Conservation (phyloP, 2,329 filamentous ascomycete species). For the Arthrocladium fulminans region DNA sequence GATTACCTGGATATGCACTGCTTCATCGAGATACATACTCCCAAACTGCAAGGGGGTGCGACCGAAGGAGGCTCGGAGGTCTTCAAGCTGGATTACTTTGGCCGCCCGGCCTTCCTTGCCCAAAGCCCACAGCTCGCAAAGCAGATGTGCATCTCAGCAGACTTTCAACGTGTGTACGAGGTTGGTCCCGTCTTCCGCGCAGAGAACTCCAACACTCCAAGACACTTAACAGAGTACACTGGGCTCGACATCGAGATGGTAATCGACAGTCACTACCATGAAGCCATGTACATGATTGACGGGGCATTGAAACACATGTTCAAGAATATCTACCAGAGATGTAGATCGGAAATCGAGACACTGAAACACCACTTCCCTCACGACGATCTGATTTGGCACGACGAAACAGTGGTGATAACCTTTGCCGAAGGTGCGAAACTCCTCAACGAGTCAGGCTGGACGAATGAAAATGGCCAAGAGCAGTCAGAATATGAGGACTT, state of each 20-base stretch:
- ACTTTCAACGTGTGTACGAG: slow-evolving; percentile 72
- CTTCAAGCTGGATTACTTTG: slow-evolving; percentile 77
- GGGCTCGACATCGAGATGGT: slow-evolving; percentile 77
- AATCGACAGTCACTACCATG: slow-evolving; percentile 68
- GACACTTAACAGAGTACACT: slow-evolving; percentile 77
- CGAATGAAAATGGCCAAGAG: slow-evolving; percentile 58
- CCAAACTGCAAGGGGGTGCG: slow-evolving; percentile 73
- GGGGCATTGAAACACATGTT: slow-evolving; percentile 65
- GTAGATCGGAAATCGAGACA: slow-evolving; percentile 57
- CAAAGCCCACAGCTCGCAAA: slow-evolving; percentile 78
- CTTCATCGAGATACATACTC: slow-evolving; percentile 79
- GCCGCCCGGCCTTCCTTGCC: slow-evolving; percentile 65
- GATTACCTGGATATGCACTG: slow-evolving; percentile 57
- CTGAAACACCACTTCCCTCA: slow-evolving; percentile 69
- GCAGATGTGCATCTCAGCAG: slow-evolving; percentile 71
- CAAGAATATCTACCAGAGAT: slow-evolving; percentile 53
- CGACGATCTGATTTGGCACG: slow-evolving; percentile 66
- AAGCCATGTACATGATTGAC: slow-evolving; percentile 63
- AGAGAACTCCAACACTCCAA: slow-evolving; percentile 78
- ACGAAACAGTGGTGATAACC: slow-evolving; percentile 63
- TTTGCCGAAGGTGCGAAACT: slow-evolving; percentile 65
- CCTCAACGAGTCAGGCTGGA: slow-evolving; percentile 59
- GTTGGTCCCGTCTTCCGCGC: slow-evolving; percentile 73
- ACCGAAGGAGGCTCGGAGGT: slow-evolving; percentile 76
- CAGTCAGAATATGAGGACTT: slow-evolving; percentile 60